Conservation (phyloP, 352 stramenopile species). For the Pythium scleroteichum region DNA sequence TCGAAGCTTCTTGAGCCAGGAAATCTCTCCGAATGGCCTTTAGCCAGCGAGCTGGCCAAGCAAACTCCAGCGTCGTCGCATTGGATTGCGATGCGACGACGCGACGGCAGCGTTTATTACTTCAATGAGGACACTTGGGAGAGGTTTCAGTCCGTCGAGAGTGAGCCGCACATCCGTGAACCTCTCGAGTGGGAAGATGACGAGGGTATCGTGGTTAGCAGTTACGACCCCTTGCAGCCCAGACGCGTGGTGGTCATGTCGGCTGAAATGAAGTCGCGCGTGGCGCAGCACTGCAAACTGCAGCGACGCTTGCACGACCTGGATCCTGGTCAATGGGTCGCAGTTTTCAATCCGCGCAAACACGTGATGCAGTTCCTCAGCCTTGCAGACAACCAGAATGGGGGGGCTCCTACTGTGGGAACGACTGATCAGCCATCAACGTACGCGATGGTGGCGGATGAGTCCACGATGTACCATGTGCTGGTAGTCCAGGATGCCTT, state of each 20-base stretch:
- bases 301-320: conserved; percentile 23
- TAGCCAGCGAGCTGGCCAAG: conserved; percentile 35
- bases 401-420: conserved; percentile 6
- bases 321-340: conserved; percentile 54
- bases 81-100: conserved; percentile 45
- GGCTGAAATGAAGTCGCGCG: conserved; percentile 39
- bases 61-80: conserved; percentile 52
- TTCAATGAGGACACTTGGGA: conserved; percentile 74
- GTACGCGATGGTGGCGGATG: conserved; percentile 59
- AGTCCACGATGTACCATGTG: conserved; percentile 62
- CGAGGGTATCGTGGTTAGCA: conserved; percentile 8
- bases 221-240: conserved; percentile 24
- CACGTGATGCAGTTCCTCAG: conserved; percentile 67
- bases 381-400: neutral
- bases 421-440: conserved; percentile 29
- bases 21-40: conserved; percentile 15
- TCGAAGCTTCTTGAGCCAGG: neutral
- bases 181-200: conserved; percentile 64
- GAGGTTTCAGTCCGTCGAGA: conserved; percentile 11
- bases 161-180: conserved; percentile 26
- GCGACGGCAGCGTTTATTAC: conserved; percentile 31
- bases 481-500: conserved; percentile 71
- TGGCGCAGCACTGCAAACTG: conserved; percentile 22
- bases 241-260: conserved; percentile 51
- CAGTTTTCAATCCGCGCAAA: conserved; percentile 55